Percentiles rank a stretch among this genome's conserved stretches.
phyloP scores from a whole-genome alignment of 352 stramenopile genomes.

The Globisporangium canariense region DNA sequence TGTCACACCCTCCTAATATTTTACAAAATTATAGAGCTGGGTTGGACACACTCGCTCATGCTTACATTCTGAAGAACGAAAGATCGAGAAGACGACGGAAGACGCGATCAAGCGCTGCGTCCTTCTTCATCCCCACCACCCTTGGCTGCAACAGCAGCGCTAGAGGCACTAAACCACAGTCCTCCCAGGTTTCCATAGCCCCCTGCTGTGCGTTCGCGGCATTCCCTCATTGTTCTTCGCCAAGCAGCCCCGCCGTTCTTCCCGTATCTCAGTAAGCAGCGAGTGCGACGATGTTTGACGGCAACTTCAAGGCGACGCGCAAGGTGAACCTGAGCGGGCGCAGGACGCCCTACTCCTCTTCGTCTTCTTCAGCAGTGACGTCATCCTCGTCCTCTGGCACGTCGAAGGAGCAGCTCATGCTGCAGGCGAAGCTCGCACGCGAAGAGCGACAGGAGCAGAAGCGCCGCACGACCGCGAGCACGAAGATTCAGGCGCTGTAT shows the following conservation, averaged over 20 bases:
- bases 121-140: not conserved
- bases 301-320: slow-evolving; percentile 61
- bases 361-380: not conserved
- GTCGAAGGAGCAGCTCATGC: slow-evolving; percentile 59
- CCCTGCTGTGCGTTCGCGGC: not conserved
- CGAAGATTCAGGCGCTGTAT: slow-evolving; percentile 45
- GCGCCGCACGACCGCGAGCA: slow-evolving; percentile 35
- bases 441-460: slow-evolving; percentile 51
- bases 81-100: slow-evolving; percentile 10
- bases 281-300: slow-evolving; percentile 53
- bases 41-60: not conserved
- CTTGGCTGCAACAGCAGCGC: not conserved
- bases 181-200: not conserved
- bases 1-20: no score
- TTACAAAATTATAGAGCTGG: no score
- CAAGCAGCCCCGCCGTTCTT: not conserved
- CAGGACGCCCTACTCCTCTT: slow-evolving; percentile 31
- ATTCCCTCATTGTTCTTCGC: not conserved
- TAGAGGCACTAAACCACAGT: not conserved
- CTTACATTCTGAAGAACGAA: slow-evolving; percentile 4
- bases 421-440: slow-evolving; percentile 47
- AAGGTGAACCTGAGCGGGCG: slow-evolving; percentile 72
- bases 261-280: not conserved
- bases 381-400: slow-evolving; percentile 11
- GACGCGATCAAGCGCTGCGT: not conserved